A percentile compares a stretch with the other conserved stretches of the same genome.
phyloP scores from a whole-genome alignment of 345 rosid genomes.

The Anacardium occidentale region DNA sequence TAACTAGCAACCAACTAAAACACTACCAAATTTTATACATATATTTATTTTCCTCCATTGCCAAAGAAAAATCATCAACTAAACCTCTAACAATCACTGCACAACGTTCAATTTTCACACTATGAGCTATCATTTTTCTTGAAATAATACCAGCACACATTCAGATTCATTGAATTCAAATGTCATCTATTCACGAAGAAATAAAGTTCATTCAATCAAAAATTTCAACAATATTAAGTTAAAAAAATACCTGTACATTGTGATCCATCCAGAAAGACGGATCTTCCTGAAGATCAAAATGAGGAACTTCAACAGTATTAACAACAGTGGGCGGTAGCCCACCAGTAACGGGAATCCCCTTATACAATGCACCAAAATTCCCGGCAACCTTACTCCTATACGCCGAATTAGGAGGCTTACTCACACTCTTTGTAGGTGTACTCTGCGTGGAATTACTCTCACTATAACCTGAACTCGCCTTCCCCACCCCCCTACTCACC shows the following conservation, averaged over 20 bases:
- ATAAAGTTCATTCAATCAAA: background rate
- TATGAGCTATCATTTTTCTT: background rate
- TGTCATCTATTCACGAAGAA: background rate
- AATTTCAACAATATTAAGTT: background rate
- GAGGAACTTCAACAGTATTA: slow-evolving; percentile 84
- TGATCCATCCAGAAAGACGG: slow-evolving; percentile 99
- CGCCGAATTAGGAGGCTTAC: slow-evolving; percentile 73
- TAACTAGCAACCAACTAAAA: background rate
- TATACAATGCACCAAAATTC: slow-evolving; percentile 67
- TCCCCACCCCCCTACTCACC: slow-evolving; percentile 42
- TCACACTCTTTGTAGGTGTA: slow-evolving; percentile 85
- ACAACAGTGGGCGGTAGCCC: slow-evolving; percentile 43
- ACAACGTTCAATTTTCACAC: background rate
- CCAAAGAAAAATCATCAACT: background rate
- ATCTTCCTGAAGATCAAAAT: slow-evolving; percentile 86
- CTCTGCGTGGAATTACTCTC: slow-evolving; percentile 75
- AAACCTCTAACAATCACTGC: background rate
- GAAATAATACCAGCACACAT: background rate
- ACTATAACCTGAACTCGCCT: slow-evolving; percentile 40
- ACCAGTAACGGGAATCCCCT: slow-evolving; percentile 60
- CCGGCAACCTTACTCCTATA: slow-evolving; percentile 53
- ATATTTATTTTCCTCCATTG: background rate
- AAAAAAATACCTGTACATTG: slow-evolving; percentile 74
- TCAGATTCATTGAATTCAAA: background rate
- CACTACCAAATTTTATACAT: background rate